Evolutionary conservation across 805 yeast genomes (phyloP), one percentile per base, ranked within the genome.

Genomic region (Millerozyma miso): DNA sequence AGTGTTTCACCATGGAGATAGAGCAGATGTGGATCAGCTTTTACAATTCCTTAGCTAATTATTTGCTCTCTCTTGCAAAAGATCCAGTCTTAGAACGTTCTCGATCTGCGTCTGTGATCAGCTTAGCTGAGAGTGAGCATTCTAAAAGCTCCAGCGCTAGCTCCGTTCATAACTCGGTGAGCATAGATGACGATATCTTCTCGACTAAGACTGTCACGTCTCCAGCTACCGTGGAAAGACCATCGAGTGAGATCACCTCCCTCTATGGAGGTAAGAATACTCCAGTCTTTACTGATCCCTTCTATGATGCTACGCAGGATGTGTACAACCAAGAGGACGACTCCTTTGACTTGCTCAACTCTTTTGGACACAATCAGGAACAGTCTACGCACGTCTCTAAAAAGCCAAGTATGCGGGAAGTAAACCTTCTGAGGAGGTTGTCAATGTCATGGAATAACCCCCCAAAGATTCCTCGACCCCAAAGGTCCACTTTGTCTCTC

Each of bases 271-370:
- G 10, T 7, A 23, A 23, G 29, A n/a, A n/a, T n/a, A 23, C 29
- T 23, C 10, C 29, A 10, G 29, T 23, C 10, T 6, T 23, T 23
- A 10, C 29, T 7, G 6, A 23, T 23, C 29, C 10, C 10, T 7
- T 23, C 10, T 23, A 23, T 10, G 34, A 15, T 8, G 14, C 7
- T 13, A 13, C 7, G 7, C 17, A n/a, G 34, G 34, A 32, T 6
- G 7, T n/a, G 10, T 33, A 26, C n/a, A 19, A 40, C 15, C 38
- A 40, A 6, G 42, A 42, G 4, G 58, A 55, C 36, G 56, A 52
- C 34, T 44, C 53, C 6, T 54, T 35, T 35, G 47, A 45, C 20
- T 49, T 39, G 16, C 38, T 56, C 17, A 52, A 54, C 32, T 46
- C 58, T 7, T 56, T 55, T 41, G 53, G 43, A 6, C 6, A 23